Percentiles rank a stretch among this genome's conserved stretches.
Conservation (phyloP, 768 basidiomycete species). For the Trametopsis cervina region DNA sequence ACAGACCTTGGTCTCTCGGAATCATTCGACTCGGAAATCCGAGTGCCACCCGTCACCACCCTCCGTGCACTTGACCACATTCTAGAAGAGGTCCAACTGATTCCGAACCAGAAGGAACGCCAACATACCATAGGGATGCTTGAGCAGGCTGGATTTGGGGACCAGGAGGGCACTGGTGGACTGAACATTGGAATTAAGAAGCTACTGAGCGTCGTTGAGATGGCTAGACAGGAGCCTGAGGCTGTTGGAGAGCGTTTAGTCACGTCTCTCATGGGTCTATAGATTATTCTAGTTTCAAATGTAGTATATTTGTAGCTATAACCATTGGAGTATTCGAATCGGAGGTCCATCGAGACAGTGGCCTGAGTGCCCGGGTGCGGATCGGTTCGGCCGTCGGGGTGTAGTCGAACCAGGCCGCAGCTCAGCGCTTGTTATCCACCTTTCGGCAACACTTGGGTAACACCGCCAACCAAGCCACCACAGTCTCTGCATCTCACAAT, state of each 20-base stretch:
- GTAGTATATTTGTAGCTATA: background rate
- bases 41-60: constrained; percentile 73
- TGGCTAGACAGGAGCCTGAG: constrained; percentile 94
- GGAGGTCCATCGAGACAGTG: no score
- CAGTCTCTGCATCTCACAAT: constrained; percentile 4
- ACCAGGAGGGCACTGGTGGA: constrained; percentile 36
- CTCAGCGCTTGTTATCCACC: no score
- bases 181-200: constrained; percentile 92
- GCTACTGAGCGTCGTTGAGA: constrained; percentile 84
- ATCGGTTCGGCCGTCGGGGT: no score
- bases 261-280: constrained; percentile 52
- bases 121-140: constrained; percentile 58
- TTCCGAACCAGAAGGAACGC: constrained; percentile 49
- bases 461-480: no score
- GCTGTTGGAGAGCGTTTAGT: constrained; percentile 68
- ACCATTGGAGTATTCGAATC: no score
- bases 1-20: constrained; percentile 86
- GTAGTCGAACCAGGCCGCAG: no score
- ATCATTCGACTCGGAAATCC: constrained; percentile 81
- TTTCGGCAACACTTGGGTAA: no score
- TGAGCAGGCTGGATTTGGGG: constrained; percentile 65
- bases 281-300: background rate
- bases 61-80: constrained; percentile 70
- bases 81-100: constrained; percentile 73
- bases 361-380: no score